Conservation (phyloP, 495 filamentous ascomycete species). For the Viridothelium virens region DNA sequence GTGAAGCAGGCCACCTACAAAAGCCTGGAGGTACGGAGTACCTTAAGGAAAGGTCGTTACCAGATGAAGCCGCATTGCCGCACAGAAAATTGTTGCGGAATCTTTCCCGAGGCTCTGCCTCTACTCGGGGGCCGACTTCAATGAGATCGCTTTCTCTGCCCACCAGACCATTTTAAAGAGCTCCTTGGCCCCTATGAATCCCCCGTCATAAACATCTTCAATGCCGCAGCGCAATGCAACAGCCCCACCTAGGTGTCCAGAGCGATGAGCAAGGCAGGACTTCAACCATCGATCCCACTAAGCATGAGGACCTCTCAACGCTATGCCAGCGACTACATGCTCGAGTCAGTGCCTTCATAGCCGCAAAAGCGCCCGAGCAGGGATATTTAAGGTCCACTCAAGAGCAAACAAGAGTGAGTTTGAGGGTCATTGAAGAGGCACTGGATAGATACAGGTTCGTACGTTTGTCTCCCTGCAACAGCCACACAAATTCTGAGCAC, state of each 20-base stretch:
- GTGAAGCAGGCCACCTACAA: no score
- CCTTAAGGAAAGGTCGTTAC: neutral
- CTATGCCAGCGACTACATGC: slow-evolving; percentile 55
- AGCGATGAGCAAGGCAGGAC: slow-evolving; percentile 10
- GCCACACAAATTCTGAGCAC: neutral
- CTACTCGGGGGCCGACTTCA: neutral
- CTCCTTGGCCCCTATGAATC: neutral
- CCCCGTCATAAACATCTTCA: neutral
- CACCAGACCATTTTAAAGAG: neutral
- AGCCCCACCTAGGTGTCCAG: slow-evolving; percentile 2
- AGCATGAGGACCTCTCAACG: slow-evolving; percentile 21
- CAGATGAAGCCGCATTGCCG: neutral
- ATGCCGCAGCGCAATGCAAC: slow-evolving; percentile 11
- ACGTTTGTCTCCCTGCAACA: slow-evolving; percentile 11
- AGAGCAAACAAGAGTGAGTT: slow-evolving; percentile 58
- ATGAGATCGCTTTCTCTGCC: neutral
- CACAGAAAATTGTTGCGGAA: neutral
- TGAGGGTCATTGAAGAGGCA: slow-evolving; percentile 65
- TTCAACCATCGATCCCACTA: slow-evolving; percentile 1
- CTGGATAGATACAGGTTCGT: slow-evolving; percentile 60
- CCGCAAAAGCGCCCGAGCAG: slow-evolving; percentile 47
- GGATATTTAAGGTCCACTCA: slow-evolving; percentile 57
- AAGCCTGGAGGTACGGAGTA: neutral
- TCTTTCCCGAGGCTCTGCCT: neutral
- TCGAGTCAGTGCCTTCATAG: slow-evolving; percentile 63